These are phyloP conservation scores for Russula brevipes DNA, from an alignment of 768 basidiomycete genomes.

Conservation along the genomic window DNA sequence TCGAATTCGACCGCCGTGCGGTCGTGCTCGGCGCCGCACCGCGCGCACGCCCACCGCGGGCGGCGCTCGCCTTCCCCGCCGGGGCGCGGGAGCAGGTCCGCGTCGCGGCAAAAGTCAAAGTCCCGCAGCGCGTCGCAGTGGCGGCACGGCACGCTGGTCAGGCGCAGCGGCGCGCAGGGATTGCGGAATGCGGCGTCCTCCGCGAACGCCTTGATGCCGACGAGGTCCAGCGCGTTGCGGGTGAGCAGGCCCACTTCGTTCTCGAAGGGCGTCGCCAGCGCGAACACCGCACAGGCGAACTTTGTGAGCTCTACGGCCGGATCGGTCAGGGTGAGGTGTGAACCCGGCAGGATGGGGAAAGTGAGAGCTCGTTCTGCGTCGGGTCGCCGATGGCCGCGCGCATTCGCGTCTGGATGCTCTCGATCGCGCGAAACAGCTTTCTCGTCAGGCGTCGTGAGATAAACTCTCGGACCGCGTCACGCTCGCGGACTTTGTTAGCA, in stretches of 20 bases:
- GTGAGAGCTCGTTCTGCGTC: constrained; percentile 51
- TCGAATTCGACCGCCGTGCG: constrained; percentile 81
- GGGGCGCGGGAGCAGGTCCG: constrained; percentile 63
- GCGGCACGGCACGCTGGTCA: constrained; percentile 83
- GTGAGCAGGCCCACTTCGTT: constrained; percentile 87
- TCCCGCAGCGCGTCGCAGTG: constrained; percentile 82
- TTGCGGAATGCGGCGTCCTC: constrained; percentile 82
- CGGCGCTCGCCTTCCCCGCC: constrained; percentile 42
- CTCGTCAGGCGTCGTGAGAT: constrained; percentile 78
- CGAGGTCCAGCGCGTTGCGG: constrained; percentile 82
- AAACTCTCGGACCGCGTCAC: constrained; percentile 65
- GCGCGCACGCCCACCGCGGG: constrained; percentile 60
- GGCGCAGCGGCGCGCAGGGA: constrained; percentile 82
- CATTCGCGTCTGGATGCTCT: constrained; percentile 54
- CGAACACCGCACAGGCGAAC: constrained; percentile 75
- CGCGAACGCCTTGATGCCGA: constrained; percentile 83
- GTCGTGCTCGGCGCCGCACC: constrained; percentile 85
- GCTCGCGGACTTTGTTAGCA: constrained; percentile 61
- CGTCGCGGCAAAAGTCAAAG: constrained; percentile 94
- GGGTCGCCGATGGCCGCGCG: constrained; percentile 53
- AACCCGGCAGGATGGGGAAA: constrained; percentile 87
- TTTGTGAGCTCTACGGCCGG: constrained; percentile 89
- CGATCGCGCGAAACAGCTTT: constrained; percentile 65
- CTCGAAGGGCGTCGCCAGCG: constrained; percentile 70
- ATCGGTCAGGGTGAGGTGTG: constrained; percentile 70